These are phyloP conservation scores for Aphanomyces invadans DNA, from an alignment of 352 stramenopile species.

Conservation along the genomic window DNA sequence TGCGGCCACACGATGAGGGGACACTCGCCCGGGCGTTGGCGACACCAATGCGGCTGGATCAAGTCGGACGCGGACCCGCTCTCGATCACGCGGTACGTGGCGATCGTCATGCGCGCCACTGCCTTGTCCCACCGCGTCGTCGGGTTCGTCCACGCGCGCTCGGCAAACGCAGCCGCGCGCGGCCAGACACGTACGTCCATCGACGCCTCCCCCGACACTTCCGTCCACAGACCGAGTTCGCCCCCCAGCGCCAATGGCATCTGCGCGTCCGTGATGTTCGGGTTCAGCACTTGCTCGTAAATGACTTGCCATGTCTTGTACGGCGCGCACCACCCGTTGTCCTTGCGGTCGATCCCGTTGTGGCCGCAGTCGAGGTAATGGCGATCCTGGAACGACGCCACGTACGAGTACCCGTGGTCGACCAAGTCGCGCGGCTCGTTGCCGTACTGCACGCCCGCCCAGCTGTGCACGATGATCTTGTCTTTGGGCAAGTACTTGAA, in stretches of 20 bases:
- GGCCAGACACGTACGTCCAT: constrained; percentile 19
- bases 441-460: background rate
- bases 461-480: constrained; percentile 8
- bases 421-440: background rate
- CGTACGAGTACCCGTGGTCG: background rate
- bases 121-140: constrained; percentile 17
- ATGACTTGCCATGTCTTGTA: constrained; percentile 21
- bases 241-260: background rate
- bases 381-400: constrained; percentile 1
- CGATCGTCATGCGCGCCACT: constrained; percentile 19
- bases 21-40: constrained; percentile 11
- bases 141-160: constrained; percentile 23
- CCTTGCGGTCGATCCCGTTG: background rate
- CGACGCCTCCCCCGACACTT: constrained; percentile 6
- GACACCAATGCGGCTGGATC: constrained; percentile 23
- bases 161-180: constrained; percentile 18
- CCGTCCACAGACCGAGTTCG: constrained; percentile 20
- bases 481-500: constrained; percentile 8
- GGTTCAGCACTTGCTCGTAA: constrained; percentile 1
- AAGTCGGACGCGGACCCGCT: constrained; percentile 4
- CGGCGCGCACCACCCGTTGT: constrained; percentile 17
- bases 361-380: constrained; percentile 16
- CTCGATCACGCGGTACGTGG: constrained; percentile 11
- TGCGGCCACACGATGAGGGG: constrained; percentile 2
- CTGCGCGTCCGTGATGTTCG: constrained; percentile 1